Conservation (phyloP, 495 filamentous ascomycete species). For the Podospora comata region DNA sequence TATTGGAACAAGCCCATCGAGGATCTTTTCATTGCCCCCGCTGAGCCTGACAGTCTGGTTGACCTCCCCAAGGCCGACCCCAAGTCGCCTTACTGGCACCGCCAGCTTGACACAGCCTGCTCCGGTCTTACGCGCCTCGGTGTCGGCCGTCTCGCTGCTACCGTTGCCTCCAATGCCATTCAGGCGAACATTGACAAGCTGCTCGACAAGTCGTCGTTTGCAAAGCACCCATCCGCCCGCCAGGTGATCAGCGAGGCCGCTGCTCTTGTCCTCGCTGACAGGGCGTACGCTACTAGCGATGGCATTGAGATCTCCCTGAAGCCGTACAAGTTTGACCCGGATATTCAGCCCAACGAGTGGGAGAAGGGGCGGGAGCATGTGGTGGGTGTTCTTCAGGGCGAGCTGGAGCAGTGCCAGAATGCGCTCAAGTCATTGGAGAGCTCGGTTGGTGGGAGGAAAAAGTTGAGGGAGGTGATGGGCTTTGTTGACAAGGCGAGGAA, state of each 20-base stretch:
- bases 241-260: constrained; percentile 88
- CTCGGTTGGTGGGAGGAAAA: constrained; percentile 71
- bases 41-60: constrained; percentile 68
- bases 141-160: constrained; percentile 87
- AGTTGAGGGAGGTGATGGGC: constrained; percentile 80
- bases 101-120: constrained; percentile 88
- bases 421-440: constrained; percentile 74
- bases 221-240: constrained; percentile 83
- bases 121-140: constrained; percentile 90
- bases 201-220: constrained; percentile 74
- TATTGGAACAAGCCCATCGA: constrained; percentile 98
- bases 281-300: constrained; percentile 93
- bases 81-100: constrained; percentile 84
- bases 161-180: constrained; percentile 81
- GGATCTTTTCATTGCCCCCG: constrained; percentile 58
- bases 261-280: constrained; percentile 82
- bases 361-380: constrained; percentile 74
- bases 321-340: constrained; percentile 96
- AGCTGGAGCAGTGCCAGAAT: constrained; percentile 76
- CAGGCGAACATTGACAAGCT: constrained; percentile 80
- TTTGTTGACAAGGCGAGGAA: constrained; percentile 88
- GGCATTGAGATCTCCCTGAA: constrained; percentile 99
- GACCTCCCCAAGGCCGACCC: constrained; percentile 79
- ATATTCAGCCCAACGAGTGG: constrained; percentile 90
- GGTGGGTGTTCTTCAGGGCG: constrained; percentile 70